A percentile compares a stretch with the other conserved stretches of the same genome.
Evolutionary conservation across 2,329 filamentous ascomycete species (phyloP).

Genomic region (Magnaporthales sp.): DNA sequence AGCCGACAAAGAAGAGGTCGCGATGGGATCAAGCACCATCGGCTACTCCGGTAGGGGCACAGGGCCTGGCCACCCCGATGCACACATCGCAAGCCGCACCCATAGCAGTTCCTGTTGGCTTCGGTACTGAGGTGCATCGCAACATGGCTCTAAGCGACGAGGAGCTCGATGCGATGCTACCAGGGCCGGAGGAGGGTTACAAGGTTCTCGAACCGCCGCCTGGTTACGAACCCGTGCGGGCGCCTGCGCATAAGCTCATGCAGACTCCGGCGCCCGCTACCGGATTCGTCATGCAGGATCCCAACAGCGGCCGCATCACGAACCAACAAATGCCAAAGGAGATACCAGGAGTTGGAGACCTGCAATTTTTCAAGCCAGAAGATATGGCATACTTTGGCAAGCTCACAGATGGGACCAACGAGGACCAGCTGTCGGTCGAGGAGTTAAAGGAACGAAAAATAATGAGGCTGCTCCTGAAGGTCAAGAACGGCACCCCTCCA

Average conservation of each 20-base stretch:
- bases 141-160: slow-evolving; percentile 85
- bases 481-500: slow-evolving; percentile 97
- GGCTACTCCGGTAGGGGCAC: slow-evolving; percentile 65
- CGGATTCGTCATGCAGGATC: slow-evolving; percentile 97
- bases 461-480: slow-evolving; percentile 91
- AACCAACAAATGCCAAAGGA: slow-evolving; percentile 91
- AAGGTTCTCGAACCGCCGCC: slow-evolving; percentile 84
- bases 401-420: slow-evolving; percentile 86
- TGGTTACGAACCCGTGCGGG: slow-evolving; percentile 79
- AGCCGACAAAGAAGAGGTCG: slow-evolving; percentile 65
- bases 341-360: slow-evolving; percentile 88
- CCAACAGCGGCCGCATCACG: slow-evolving; percentile 71
- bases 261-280: slow-evolving; percentile 65
- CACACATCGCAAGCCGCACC: slow-evolving; percentile 52
- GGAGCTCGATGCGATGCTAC: slow-evolving; percentile 85
- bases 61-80: slow-evolving; percentile 70
- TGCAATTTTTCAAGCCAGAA: slow-evolving; percentile 97
- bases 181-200: slow-evolving; percentile 82
- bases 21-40: slow-evolving; percentile 83
- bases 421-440: slow-evolving; percentile 85
- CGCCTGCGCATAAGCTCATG: slow-evolving; percentile 66
- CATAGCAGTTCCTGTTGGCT: slow-evolving; percentile 39
- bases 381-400: slow-evolving; percentile 99
- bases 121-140: slow-evolving; percentile 76
- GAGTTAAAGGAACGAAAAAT: slow-evolving; percentile 98